These are phyloP conservation scores for Salix caprea DNA, from an alignment of 345 rosid genomes.

Conservation along the genomic window DNA sequence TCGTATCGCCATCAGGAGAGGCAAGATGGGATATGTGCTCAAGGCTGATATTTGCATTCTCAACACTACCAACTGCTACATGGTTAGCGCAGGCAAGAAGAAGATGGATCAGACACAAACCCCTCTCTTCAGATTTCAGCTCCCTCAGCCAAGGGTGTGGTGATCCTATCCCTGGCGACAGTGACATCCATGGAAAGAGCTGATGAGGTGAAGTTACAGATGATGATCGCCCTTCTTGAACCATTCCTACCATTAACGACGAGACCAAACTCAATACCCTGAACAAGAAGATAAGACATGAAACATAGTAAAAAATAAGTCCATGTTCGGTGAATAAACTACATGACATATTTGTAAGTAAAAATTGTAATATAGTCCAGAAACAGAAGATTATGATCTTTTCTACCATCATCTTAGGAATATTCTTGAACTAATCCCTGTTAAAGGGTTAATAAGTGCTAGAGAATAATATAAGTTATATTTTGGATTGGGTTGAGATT, in stretches of 20 bases:
- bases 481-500: too few species aligned
- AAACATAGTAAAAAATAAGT: slow-evolving; percentile 7
- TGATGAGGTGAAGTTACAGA: slow-evolving; percentile 51
- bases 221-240: slow-evolving; percentile 54
- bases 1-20: slow-evolving; percentile 63
- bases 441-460: not conserved
- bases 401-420: not conserved
- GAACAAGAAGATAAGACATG: not conserved
- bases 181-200: slow-evolving; percentile 52
- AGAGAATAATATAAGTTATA: too few species aligned
- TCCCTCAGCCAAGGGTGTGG: slow-evolving; percentile 56
- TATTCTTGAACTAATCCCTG: not conserved
- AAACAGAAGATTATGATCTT: not conserved
- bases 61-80: slow-evolving; percentile 55
- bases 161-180: slow-evolving; percentile 58
- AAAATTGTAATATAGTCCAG: not conserved
- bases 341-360: not conserved
- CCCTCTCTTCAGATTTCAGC: slow-evolving; percentile 61
- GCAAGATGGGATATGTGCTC: slow-evolving; percentile 66
- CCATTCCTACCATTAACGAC: slow-evolving; percentile 39
- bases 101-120: slow-evolving; percentile 54
- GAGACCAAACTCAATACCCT: slow-evolving; percentile 4
- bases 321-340: not conserved
- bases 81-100: slow-evolving; percentile 56
- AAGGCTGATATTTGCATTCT: slow-evolving; percentile 55